Percentiles rank a stretch among this genome's conserved stretches.
Evolutionary conservation across 2,329 filamentous ascomycete genomes (phyloP).

Genomic region (Arthrobotrys megalospora): DNA sequence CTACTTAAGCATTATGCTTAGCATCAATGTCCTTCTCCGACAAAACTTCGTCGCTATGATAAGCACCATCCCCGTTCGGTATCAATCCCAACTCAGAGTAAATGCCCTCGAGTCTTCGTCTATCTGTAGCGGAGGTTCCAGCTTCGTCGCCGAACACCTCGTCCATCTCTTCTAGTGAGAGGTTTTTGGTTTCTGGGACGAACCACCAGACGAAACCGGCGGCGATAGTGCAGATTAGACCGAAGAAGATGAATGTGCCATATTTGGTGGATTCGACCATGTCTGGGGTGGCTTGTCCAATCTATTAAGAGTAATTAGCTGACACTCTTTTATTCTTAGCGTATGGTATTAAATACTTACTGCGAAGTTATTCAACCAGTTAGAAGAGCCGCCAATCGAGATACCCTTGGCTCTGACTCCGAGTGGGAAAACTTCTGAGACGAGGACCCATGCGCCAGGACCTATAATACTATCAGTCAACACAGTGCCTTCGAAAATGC

Average conservation of each 20-base stretch:
- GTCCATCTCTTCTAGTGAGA: constrained; percentile 74
- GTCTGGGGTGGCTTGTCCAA: constrained; percentile 76
- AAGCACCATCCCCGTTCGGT: constrained; percentile 29
- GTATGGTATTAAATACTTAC: constrained; percentile 65
- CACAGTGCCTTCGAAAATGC: neutral
- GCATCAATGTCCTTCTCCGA: constrained; percentile 51
- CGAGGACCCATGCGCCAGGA: constrained; percentile 38
- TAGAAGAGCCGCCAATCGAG: constrained; percentile 75
- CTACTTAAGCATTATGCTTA: constrained; percentile 34
- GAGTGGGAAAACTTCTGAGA: constrained; percentile 76
- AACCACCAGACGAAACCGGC: constrained; percentile 72
- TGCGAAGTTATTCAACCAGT: constrained; percentile 77
- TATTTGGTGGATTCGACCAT: constrained; percentile 74
- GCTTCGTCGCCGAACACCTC: constrained; percentile 67
- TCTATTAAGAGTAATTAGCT: constrained; percentile 63
- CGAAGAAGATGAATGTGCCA: constrained; percentile 76
- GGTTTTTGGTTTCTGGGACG: constrained; percentile 74
- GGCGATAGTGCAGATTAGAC: constrained; percentile 71
- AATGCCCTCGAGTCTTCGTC: constrained; percentile 45
- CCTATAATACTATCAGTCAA: constrained; percentile 54
- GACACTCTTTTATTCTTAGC: neutral
- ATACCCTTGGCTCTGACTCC: constrained; percentile 77
- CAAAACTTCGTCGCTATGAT: constrained; percentile 41
- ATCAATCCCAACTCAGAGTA: constrained; percentile 50
- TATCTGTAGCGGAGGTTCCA: constrained; percentile 56